A percentile compares a stretch with the other conserved stretches of the same genome.
Evolutionary conservation across 1,284 basidiomycete species (phyloP).

Genomic region (Fomitopsis schrenkii): DNA sequence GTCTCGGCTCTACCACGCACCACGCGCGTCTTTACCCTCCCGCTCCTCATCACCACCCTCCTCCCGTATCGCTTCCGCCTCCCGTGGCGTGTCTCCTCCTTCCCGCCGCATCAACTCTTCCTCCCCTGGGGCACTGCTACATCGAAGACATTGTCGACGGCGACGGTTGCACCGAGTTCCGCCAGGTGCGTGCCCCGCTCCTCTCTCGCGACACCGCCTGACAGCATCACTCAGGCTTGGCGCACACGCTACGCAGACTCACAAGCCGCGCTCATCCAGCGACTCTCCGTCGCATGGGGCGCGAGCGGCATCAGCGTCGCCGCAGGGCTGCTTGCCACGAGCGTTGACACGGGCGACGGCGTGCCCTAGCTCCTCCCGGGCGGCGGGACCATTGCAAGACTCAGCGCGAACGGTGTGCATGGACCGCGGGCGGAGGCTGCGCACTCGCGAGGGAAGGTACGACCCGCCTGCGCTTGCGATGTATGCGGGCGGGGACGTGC

Average conservation of each 20-base stretch:
- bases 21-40: constrained; percentile 27
- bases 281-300: constrained; percentile 26
- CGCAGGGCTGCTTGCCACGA: constrained; percentile 20
- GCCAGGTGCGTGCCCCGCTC: constrained; percentile 11
- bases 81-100: constrained; percentile 29
- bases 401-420: constrained; percentile 20
- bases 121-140: constrained; percentile 27
- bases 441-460: background rate
- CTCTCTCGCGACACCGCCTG: too few species aligned
- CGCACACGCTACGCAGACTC: constrained; percentile 29
- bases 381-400: constrained; percentile 16
- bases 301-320: constrained; percentile 21
- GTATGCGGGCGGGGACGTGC: background rate
- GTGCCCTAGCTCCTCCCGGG: constrained; percentile 25
- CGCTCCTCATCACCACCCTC: constrained; percentile 26
- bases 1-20: constrained; percentile 28
- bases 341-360: constrained; percentile 27
- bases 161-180: constrained; percentile 29
- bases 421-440: constrained; percentile 7
- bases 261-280: constrained; percentile 24
- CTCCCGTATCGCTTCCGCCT: constrained; percentile 25
- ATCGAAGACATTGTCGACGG: constrained; percentile 31
- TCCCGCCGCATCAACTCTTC: constrained; percentile 25
- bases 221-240: constrained; percentile 18
- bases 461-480: background rate